A percentile compares a stretch with the other conserved stretches of the same genome.
Conservation (phyloP, 495 filamentous ascomycete species). For the Aspergillus nidulans region DNA sequence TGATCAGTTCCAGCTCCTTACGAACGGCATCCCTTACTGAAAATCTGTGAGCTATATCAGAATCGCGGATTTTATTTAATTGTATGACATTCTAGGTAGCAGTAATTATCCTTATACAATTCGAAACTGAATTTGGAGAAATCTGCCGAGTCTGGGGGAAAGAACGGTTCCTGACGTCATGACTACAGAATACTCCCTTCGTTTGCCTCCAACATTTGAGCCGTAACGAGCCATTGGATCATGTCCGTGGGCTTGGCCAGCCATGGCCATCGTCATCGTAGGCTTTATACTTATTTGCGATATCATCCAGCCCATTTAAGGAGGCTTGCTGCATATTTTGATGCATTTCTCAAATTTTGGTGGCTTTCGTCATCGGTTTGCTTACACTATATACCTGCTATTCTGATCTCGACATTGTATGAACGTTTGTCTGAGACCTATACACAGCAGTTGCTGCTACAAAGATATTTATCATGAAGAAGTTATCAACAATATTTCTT, state of each 20-base stretch:
- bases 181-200: background rate
- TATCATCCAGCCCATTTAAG: too few species aligned
- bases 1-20: slow-evolving; percentile 94
- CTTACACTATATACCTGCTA: too few species aligned
- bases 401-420: too few species aligned
- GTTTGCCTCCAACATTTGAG: too few species aligned
- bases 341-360: too few species aligned
- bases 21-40: slow-evolving; percentile 94
- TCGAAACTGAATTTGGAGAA: background rate
- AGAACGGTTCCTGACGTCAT: slow-evolving; percentile 2
- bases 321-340: too few species aligned
- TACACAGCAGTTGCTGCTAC: background rate
- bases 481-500: background rate
- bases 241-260: too few species aligned
- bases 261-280: background rate
- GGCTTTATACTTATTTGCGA: too few species aligned
- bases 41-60: background rate
- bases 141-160: background rate
- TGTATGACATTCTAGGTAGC: background rate
- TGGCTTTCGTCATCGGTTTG: too few species aligned
- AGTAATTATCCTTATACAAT: background rate
- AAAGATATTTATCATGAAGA: background rate
- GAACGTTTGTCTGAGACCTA: too few species aligned
- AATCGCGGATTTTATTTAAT: background rate
- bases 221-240: too few species aligned